Evolutionary conservation across 108 stramenopile genomes (phyloP), one percentile per base, ranked within the genome.

Genomic region (Nitzschia sp.): DNA sequence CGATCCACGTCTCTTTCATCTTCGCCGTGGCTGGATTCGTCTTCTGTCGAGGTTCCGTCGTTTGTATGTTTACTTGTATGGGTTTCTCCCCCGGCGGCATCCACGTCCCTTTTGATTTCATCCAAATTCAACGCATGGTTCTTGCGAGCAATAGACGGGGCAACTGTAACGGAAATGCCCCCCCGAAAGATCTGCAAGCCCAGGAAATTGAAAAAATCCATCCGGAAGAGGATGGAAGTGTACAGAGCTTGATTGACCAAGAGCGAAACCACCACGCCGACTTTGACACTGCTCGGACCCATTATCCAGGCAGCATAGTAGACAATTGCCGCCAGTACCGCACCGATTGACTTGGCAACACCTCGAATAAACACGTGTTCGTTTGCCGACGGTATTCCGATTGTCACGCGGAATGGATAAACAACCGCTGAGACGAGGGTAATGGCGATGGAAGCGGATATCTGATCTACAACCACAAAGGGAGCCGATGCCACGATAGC

Each of bases 121-220:
- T n/a, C n/a, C n/a, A n/a, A n/a, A n/a, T n/a, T n/a, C n/a, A n/a
- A n/a, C n/a, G n/a, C n/a, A n/a, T n/a, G n/a, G n/a, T n/a, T n/a
- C n/a, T n/a, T n/a, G n/a, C n/a, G n/a, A n/a, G n/a, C n/a, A n/a
- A n/a, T n/a, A n/a, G n/a, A n/a, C n/a, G n/a, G 19, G 30, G 54
- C 54, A 23, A 15, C 19, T 1, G 64, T 23, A 8, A 65, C 48
- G 4, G 32, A 53, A 17, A 65, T 24, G 17, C 27, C 30, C 4
- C 49, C 64, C 4, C 48, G 49, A 65, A 65, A 49, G 0, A 65
- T 17, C 2, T 46, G 49, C 47, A 53, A 49, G 1, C 45, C 24
- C 11, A 65, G 26, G 30, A 65, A 65, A 18, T 35, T 48, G n/a
- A 18, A 49, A 51, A 65, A 29, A 29, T 30, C 64, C 64, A 53